Evolutionary conservation across 176 grass and related monocot genomes (phyloP).

Genomic region (Cenchrus purpureus): DNA sequence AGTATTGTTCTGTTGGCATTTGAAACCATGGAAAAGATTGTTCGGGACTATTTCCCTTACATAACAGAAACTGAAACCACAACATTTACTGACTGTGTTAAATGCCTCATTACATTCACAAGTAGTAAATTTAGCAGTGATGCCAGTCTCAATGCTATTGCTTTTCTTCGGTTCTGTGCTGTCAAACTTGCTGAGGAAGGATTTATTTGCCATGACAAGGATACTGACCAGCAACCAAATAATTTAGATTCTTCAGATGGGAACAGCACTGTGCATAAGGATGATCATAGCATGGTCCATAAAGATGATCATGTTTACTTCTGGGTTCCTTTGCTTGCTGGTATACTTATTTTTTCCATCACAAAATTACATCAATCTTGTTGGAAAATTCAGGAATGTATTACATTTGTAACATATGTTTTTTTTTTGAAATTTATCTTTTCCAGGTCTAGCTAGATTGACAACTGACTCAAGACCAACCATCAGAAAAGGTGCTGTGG

Average conservation of each 20-base stretch:
- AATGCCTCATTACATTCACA: slow-evolving; percentile 97
- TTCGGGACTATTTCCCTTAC: slow-evolving; percentile 95
- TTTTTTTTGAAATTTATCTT: slow-evolving; percentile 26
- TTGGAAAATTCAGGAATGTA: slow-evolving; percentile 31
- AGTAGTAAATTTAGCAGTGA: slow-evolving; percentile 99
- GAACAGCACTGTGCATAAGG: slow-evolving; percentile 52
- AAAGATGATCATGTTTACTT: slow-evolving; percentile 96
- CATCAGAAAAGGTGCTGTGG: slow-evolving; percentile 92
- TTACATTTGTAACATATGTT: slow-evolving; percentile 20
- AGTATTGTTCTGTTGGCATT: slow-evolving; percentile 96
- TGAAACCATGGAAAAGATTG: slow-evolving; percentile 99
- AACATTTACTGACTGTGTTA: slow-evolving; percentile 95
- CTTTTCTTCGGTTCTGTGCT: slow-evolving; percentile 97
- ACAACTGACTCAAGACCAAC: slow-evolving; percentile 86
- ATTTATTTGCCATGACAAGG: slow-evolving; percentile 67
- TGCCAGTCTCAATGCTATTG: slow-evolving; percentile 97
- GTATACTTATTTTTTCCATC: slow-evolving; percentile 46
- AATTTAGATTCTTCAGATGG: slow-evolving; percentile 63
- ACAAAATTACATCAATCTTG: slow-evolving; percentile 21
- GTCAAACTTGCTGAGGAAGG: slow-evolving; percentile 96
- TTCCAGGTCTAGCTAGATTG: slow-evolving; percentile 86
- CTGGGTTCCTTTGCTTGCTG: slow-evolving; percentile 93
- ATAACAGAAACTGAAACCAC: slow-evolving; percentile 99
- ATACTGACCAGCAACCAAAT: slow-evolving; percentile 49
- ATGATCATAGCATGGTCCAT: slow-evolving; percentile 64